Conservation (phyloP, 2,329 filamentous ascomycete species). For the Colletotrichum gigasporum region DNA sequence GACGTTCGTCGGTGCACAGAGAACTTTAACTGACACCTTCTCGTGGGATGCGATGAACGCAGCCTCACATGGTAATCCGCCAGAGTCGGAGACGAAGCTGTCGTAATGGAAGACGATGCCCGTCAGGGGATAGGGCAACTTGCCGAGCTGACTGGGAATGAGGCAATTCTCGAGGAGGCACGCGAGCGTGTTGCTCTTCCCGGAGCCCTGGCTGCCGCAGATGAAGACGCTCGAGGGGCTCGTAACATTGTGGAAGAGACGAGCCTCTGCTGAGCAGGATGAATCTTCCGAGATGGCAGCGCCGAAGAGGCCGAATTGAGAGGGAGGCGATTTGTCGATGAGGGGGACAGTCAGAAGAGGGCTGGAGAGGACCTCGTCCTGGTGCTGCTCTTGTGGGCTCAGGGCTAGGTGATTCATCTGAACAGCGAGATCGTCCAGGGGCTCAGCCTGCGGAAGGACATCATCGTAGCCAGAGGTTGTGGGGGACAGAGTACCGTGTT, state of each 20-base stretch:
- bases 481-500: not conserved
- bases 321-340: not conserved
- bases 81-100: slow-evolving; percentile 57
- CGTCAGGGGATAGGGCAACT: slow-evolving; percentile 61
- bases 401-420: slow-evolving; percentile 1
- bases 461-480: too few species aligned
- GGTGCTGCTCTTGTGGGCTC: not conserved
- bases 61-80: slow-evolving; percentile 66
- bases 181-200: slow-evolving; percentile 70
- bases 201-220: slow-evolving; percentile 71
- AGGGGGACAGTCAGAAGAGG: slow-evolving; percentile 16
- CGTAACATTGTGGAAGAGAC: slow-evolving; percentile 56
- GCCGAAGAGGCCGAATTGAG: slow-evolving; percentile 35
- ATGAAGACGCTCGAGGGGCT: slow-evolving; percentile 69
- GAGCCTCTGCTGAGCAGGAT: not conserved
- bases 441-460: too few species aligned
- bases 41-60: slow-evolving; percentile 60
- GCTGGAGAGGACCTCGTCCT: slow-evolving; percentile 18
- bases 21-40: slow-evolving; percentile 57
- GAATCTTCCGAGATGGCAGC: slow-evolving; percentile 28
- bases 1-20: slow-evolving; percentile 65
- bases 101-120: slow-evolving; percentile 75
- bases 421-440: not conserved
- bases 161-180: slow-evolving; percentile 68
- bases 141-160: slow-evolving; percentile 52